Conservation (phyloP, 257 asterid genomes). For the Nicotiana obtusifolia region DNA sequence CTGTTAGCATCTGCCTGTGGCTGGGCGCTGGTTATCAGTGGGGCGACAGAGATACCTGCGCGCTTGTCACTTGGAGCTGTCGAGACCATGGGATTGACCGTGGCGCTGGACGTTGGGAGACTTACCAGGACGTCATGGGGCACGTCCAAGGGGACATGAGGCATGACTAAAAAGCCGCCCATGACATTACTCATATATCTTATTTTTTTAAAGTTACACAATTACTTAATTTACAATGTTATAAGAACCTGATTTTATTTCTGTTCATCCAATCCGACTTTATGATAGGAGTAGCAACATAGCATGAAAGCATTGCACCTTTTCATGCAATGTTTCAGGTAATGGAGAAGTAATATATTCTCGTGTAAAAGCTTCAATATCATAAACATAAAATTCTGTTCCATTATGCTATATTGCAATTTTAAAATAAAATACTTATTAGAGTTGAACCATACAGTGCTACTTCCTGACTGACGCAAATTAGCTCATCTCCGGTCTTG, state of each 20-base stretch:
- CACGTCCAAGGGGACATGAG: too few relatives aligned
- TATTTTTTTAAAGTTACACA: not conserved
- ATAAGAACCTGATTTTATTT: not conserved
- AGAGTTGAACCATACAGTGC: not conserved
- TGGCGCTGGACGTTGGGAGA: too few relatives aligned
- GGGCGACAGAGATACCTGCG: too few relatives aligned
- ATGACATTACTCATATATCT: not conserved
- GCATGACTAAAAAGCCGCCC: too few relatives aligned
- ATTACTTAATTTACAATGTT: not conserved
- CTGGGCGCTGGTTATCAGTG: too few relatives aligned
- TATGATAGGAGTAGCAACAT: not conserved
- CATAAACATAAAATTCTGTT: not conserved
- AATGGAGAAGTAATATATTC: not conserved
- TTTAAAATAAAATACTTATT: not conserved
- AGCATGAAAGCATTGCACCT: not conserved
- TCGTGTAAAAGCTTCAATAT: not conserved
- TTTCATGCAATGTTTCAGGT: slow-evolving; percentile 8
- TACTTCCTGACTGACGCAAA: not conserved
- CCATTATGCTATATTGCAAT: not conserved
- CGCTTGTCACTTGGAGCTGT: too few relatives aligned
- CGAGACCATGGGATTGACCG: too few relatives aligned
- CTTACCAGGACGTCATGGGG: too few relatives aligned
- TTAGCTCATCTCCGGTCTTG: not conserved
- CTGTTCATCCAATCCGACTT: not conserved
- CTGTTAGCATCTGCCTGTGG: too few relatives aligned